Base-by-base conservation (phyloP, 1,139 yeast genomes). In the Pichia sp. region DNA sequence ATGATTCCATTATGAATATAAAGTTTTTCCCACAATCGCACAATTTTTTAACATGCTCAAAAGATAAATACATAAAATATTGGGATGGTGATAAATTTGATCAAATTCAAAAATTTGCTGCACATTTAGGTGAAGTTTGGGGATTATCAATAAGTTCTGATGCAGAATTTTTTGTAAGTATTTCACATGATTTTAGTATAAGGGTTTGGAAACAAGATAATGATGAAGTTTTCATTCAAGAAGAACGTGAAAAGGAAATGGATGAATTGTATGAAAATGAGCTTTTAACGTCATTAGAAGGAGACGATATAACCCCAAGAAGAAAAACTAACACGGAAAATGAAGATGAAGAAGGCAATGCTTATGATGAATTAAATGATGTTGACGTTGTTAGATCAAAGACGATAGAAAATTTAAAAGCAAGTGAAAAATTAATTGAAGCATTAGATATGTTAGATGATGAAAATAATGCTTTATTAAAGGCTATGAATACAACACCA, bases 31-130 rank as follows among this genome's bases (percentile, higher is more conserved):
- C 95, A 2, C 82, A 80, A 20, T 74, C 86, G 11, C 96, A 90
- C 62, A 80, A 90, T 63, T 89, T 94, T 63, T 86, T 94, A 65
- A 84, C 96, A 42, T 81, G 89, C 48, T 83, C 94, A 40, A 92
- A 92, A 62, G 99, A 92, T 64, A 90, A 87, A 12, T 66, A 82
- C 52, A 76, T 92, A 47, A 92, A 94, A 65, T 89, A 87, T 63
- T 92, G 98, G 98, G 98, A 92, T 64, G 98, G 97, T 53, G 95
- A 87, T 59, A 92, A 92, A 66, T 92, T 92, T 63, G 97, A 87
- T 57, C 86, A 94, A 63, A 78, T 92, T 53, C 97, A 92, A 64
- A 85, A 84, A 59, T 69, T 90, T 39, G 76, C 86, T 3, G 94
- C 85, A 1, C 98, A 94, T 62, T 95, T 89, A 51, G 77, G 87